Evolutionary conservation across 345 rosid genomes (phyloP), one percentile per base, ranked within the genome.

Genomic region (Eucalyptus microcorys): DNA sequence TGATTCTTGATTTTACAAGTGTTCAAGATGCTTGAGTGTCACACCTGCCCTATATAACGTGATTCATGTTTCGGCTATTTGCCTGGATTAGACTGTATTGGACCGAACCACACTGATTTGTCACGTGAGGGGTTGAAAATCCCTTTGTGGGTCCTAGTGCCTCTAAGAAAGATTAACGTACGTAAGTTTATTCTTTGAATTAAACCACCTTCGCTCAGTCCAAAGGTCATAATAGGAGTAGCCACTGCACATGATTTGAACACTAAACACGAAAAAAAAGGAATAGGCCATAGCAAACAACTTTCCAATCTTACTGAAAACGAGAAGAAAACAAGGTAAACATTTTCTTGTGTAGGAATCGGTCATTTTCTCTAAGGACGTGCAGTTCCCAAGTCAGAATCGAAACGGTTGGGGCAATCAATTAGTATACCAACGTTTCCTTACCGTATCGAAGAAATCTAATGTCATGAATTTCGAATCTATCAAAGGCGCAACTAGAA

Each of bases 381-480:
- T 5, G 45, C 14, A 19, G 26, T 5, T 71, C 81, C 45, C 43
- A 34, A 34, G 81, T 71, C 81, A 71, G 26, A 10, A 37, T 71
- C 81, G 81, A 71, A 34, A 71, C 43, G 81, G 45, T 9, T 34
- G 43, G 81, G 26, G 14, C 7, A 5, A 34, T 71, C 81, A 37
- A 37, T 71, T 0, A 37, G 3, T 17, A 2, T 10, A 66, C 22
- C 79, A 15, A 32, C 22, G 5, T 15, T 0, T 66, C 42, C 22
- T 32, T 19, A 8, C 42, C 2, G 34, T 9, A 34, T 68, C 21
- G 80, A 17, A 68, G 66, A 59, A 27, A 10, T 59, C 66, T 59
- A 59, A 24, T 26, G 64, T 57, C 64, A 57, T 26, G 64, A 57
- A 57, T 26, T 57, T 57, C 6, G 14, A 57, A 57, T 57, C 26